Evolutionary conservation across 2,329 filamentous ascomycete genomes (phyloP).

Genomic region (Arthrobotrys pseudoclavata): DNA sequence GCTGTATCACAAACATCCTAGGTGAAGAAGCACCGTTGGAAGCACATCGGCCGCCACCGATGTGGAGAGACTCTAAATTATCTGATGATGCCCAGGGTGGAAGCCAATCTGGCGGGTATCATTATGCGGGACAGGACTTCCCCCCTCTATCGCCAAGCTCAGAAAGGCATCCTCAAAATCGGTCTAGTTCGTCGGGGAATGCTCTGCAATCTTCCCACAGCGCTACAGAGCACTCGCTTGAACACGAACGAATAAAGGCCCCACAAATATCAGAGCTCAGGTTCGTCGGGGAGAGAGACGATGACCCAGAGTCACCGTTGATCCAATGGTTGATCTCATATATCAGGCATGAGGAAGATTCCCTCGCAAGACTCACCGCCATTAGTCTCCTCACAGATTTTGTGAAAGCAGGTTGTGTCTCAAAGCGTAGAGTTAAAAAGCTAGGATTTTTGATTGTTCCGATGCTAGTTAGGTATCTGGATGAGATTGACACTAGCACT

Average conservation of each 20-base stretch:
- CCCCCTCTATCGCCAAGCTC: slow-evolving; percentile 50
- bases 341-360: slow-evolving; percentile 71
- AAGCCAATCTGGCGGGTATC: slow-evolving; percentile 31
- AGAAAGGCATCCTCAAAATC: slow-evolving; percentile 40
- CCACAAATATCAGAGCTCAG: slow-evolving; percentile 51
- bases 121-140: slow-evolving; percentile 51
- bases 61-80: slow-evolving; percentile 46
- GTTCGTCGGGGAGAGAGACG: slow-evolving; percentile 49
- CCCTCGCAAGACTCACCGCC: slow-evolving; percentile 76
- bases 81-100: slow-evolving; percentile 32
- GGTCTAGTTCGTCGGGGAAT: slow-evolving; percentile 23
- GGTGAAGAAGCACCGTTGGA: slow-evolving; percentile 51
- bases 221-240: slow-evolving; percentile 37
- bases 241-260: slow-evolving; percentile 43
- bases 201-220: slow-evolving; percentile 11
- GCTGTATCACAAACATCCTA: slow-evolving; percentile 52
- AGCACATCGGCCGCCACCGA: slow-evolving; percentile 20
- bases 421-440: slow-evolving; percentile 74
- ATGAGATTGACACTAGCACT: slow-evolving; percentile 68
- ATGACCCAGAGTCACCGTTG: slow-evolving; percentile 74
- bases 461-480: slow-evolving; percentile 76
- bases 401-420: slow-evolving; percentile 77
- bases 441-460: slow-evolving; percentile 79
- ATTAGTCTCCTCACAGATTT: slow-evolving; percentile 78
- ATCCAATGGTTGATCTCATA: slow-evolving; percentile 80